phyloP scores from a whole-genome alignment of 2,329 filamentous ascomycete genomes.

The Phaeosphaeriaceae sp. region DNA sequence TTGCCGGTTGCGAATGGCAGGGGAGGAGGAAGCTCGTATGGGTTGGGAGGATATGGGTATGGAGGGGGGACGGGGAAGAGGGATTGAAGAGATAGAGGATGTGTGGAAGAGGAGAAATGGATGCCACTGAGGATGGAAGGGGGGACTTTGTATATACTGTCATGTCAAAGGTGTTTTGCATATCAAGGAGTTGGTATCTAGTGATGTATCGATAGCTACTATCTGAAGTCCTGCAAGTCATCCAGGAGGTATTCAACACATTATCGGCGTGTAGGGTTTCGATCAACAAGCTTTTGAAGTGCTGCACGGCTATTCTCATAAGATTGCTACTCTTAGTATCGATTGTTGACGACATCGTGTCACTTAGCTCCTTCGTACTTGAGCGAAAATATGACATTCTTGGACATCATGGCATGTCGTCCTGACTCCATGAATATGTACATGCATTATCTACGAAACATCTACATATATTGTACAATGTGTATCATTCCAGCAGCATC shows the following conservation, averaged over 20 bases:
- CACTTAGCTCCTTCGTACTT: too few species aligned
- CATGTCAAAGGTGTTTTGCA: neutral
- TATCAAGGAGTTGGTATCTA: too few species aligned
- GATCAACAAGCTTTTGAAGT: too few species aligned
- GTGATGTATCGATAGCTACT: too few species aligned
- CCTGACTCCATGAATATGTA: neutral
- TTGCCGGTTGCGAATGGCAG: constrained; percentile 37
- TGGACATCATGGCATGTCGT: neutral
- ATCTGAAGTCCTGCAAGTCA: too few species aligned
- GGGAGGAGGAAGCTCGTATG: constrained; percentile 48
- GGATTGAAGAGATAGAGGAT: constrained; percentile 46
- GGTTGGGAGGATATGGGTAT: constrained; percentile 54
- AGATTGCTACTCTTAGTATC: too few species aligned
- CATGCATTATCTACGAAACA: neutral
- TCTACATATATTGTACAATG: constrained; percentile 5
- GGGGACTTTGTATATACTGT: neutral
- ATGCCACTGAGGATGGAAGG: too few species aligned
- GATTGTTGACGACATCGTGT: too few species aligned
- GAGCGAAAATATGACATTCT: neutral
- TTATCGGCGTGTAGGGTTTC: too few species aligned
- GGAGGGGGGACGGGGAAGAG: constrained; percentile 54
- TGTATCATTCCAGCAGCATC: neutral
- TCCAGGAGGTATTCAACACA: too few species aligned
- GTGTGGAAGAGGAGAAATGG: too few species aligned
- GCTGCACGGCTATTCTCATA: too few species aligned